These are phyloP conservation scores for Saksenaea vasiformis DNA, from an alignment of 371 early-diverging fungal species.

Conservation along the genomic window DNA sequence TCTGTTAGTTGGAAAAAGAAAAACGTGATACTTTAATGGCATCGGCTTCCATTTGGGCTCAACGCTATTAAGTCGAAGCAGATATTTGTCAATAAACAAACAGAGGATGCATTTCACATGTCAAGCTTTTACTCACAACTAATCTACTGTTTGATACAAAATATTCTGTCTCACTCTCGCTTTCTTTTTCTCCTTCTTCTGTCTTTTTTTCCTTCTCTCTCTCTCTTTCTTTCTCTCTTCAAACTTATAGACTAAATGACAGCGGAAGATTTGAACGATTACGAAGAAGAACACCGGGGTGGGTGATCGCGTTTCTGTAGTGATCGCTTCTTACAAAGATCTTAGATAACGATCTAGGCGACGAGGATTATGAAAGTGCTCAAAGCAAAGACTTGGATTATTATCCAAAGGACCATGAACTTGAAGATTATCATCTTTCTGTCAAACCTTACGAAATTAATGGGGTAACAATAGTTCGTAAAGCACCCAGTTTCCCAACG, in stretches of 20 bases:
- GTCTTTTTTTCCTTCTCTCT: conserved; percentile 6
- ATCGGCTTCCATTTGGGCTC: conserved; percentile 23
- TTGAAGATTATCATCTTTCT: conserved; percentile 81
- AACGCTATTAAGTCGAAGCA: conserved; percentile 8
- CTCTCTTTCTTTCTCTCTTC: conserved; percentile 7
- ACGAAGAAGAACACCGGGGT: not conserved
- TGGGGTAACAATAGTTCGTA: conserved; percentile 52
- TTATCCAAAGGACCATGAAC: not conserved
- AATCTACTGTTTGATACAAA: not conserved
- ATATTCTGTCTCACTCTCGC: not conserved
- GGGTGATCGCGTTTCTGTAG: not conserved
- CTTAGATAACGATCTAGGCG: not conserved
- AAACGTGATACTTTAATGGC: conserved; percentile 25
- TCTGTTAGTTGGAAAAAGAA: conserved; percentile 36
- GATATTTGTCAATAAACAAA: not conserved
- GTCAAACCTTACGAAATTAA: conserved; percentile 94
- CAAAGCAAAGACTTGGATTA: not conserved
- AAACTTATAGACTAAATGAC: not conserved
- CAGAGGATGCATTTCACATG: conserved; percentile 11
- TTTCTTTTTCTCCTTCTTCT: conserved; percentile 7
- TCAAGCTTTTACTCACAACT: conserved; percentile 1
- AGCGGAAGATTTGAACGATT: not conserved
- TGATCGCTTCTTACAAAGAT: not conserved
- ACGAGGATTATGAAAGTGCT: not conserved
- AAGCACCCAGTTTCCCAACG: not conserved